Evolutionary conservation across 2,329 filamentous ascomycete genomes (phyloP), one percentile per base, ranked within the genome.

Genomic region (Ophidiomyces ophidiicola): DNA sequence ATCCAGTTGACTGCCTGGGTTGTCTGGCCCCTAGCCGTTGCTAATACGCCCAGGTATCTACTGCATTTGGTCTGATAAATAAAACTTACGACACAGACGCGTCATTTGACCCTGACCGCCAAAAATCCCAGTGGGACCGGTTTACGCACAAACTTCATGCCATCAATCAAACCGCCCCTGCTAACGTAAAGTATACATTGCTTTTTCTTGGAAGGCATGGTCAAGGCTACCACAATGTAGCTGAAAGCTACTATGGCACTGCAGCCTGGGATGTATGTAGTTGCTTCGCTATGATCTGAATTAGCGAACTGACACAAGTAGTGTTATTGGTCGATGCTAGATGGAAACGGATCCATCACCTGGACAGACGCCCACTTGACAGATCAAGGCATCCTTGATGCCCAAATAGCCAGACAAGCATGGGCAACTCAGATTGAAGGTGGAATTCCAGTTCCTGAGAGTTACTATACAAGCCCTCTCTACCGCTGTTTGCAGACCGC

Each of bases 331-430:
- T 69, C 70, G 11, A 65, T 71, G 45, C 66, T 67, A 7, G 66
- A 75, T 31, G 75, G 74, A 47, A 71, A 78, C 49, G 60, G 56
- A 6, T 70, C 66, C 5, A 57, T 63, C 6, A 66, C 54, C 25
- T 80, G 74, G 75, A 59, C 65, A 2, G 75, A 80, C 50, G 72
- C 75, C 1, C 66, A 68, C 37, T 61, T 80, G 6, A 78, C 74
- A 0, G 53, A 60, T 0, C 48, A 55, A 1, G 76, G 75, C 8
- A 56, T 66, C 31, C 50, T 57, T 7, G 74, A 79, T 53, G 74
- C 74, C 2, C 36, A 48, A 36, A 50, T 50, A 7, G 59, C 58
- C 46, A 23, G 60, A 51, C 14, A 64, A 59, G 40, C 74, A 44
- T 76, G 74, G 68, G 48, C 55, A 7, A 56, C 53, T 14, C 61